Conservation (phyloP, 179 eudicot species). For the Beta corolliflora region DNA sequence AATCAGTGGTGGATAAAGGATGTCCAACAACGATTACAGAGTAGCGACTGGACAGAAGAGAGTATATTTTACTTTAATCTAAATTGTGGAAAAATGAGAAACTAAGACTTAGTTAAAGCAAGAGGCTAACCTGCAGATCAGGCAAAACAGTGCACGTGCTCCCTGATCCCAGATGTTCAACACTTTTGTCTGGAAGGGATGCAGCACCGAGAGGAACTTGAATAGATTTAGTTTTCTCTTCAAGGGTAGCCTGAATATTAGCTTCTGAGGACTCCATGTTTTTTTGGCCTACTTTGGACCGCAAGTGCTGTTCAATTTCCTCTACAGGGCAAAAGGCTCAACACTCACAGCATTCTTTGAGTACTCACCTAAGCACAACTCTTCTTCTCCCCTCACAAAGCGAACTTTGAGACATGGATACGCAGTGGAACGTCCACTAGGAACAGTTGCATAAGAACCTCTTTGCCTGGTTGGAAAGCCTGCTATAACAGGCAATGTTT, state of each 20-base stretch:
- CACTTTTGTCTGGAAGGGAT: constrained; percentile 32
- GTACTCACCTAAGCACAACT: constrained; percentile 53
- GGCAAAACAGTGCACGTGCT: constrained; percentile 36
- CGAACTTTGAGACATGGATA: constrained; percentile 71
- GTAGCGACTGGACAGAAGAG: background rate
- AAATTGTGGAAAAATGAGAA: background rate
- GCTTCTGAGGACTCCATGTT: constrained; percentile 31
- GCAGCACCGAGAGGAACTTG: constrained; percentile 34
- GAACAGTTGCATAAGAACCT: constrained; percentile 69
- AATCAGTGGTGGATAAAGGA: background rate
- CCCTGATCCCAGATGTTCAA: constrained; percentile 38
- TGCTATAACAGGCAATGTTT: constrained; percentile 64
- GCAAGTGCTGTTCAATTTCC: constrained; percentile 63
- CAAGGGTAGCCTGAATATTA: constrained; percentile 28
- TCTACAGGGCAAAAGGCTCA: constrained; percentile 80
- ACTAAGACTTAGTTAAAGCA: constrained; percentile 7
- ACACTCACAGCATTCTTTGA: constrained; percentile 59
- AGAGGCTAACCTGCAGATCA: constrained; percentile 48
- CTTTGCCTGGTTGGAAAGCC: constrained; percentile 45
- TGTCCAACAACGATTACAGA: background rate
- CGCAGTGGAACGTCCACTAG: constrained; percentile 47
- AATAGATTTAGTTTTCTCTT: constrained; percentile 29
- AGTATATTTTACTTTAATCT: background rate
- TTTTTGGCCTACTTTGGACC: constrained; percentile 52
- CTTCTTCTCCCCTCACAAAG: constrained; percentile 71